Percentiles rank a stretch among this genome's conserved stretches.
Evolutionary conservation across 441 rosid genomes (phyloP).

Genomic region (Erysimum cheiri): DNA sequence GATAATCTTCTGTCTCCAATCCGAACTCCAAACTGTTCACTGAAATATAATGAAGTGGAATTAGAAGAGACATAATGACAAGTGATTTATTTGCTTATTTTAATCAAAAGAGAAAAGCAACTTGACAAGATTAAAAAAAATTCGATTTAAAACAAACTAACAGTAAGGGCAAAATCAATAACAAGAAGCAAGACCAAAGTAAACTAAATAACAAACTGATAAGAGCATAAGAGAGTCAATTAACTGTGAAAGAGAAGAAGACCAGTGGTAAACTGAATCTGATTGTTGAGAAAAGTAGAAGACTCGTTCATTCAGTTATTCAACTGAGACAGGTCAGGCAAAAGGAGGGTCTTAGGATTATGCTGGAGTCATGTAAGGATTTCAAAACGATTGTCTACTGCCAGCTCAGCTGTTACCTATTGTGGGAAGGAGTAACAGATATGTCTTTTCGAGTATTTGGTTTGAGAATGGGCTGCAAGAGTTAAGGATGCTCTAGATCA

Average conservation of each 20-base stretch:
- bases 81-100: not conserved
- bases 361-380: not conserved
- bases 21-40: constrained; percentile 73
- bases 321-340: not conserved
- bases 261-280: not conserved
- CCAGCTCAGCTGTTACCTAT: not conserved
- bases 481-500: not conserved
- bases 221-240: not conserved
- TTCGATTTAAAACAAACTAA: no score
- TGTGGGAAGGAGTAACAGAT: not conserved
- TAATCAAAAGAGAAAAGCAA: not conserved
- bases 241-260: not conserved
- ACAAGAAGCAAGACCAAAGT: not conserved
- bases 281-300: not conserved
- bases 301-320: not conserved
- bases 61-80: not conserved
- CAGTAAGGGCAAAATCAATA: no score
- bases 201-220: not conserved
- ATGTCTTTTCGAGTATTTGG: not conserved
- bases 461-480: not conserved
- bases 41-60: constrained; percentile 47
- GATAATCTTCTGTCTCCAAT: constrained; percentile 91
- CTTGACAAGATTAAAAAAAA: not conserved
- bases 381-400: not conserved
- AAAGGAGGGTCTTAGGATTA: not conserved